Percentiles rank a stretch among this genome's conserved stretches.
These are phyloP conservation scores for Fusarium brevicatenulatum DNA, from an alignment of 2,329 filamentous ascomycete genomes.

Conservation along the genomic window DNA sequence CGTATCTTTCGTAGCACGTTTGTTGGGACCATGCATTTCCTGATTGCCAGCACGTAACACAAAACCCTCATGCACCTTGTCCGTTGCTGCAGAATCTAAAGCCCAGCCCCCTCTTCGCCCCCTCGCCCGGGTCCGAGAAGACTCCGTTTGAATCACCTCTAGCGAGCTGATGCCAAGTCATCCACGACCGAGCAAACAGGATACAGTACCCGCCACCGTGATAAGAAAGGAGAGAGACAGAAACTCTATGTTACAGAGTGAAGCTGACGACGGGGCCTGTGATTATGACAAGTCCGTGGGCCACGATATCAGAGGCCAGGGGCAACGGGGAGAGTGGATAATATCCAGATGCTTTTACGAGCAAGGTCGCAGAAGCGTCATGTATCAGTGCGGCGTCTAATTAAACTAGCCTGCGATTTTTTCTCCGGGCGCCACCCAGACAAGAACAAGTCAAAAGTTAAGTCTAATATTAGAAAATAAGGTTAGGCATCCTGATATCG, in stretches of 20 bases:
- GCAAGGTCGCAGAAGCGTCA: constrained; percentile 20
- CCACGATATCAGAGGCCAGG: neutral
- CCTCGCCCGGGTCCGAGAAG: neutral
- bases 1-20: neutral
- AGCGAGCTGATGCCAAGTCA: constrained; percentile 18
- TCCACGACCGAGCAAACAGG: neutral
- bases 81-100: constrained; percentile 3
- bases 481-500: constrained; percentile 14
- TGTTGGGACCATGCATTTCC: constrained; percentile 8
- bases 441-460: neutral
- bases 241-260: neutral
- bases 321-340: neutral
- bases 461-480: constrained; percentile 27
- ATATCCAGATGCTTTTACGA: constrained; percentile 7
- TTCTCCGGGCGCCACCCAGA: neutral
- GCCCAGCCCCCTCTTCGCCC: neutral
- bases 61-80: constrained; percentile 8
- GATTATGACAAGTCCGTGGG: neutral
- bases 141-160: neutral
- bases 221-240: neutral
- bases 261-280: neutral
- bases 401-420: neutral
- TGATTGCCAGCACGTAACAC: constrained; percentile 10
- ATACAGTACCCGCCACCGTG: constrained; percentile 11
- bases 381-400: constrained; percentile 28